Percentiles rank a stretch among this genome's conserved stretches.
Evolutionary conservation across 2,329 filamentous ascomycete genomes (phyloP).

Genomic region (Pseudogymnoascus sp.): DNA sequence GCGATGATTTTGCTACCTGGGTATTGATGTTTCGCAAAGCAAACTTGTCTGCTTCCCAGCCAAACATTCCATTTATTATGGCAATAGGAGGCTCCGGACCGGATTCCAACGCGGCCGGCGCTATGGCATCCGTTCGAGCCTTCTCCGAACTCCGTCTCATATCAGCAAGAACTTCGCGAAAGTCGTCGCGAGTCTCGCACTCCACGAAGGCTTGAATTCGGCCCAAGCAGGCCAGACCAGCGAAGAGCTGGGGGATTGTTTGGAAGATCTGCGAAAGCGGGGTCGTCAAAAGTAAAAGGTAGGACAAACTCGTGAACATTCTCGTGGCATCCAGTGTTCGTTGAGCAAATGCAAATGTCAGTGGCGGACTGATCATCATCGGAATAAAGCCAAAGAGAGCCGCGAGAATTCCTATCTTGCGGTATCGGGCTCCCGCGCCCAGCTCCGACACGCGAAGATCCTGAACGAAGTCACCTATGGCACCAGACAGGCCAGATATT

Average conservation of each 20-base stretch:
- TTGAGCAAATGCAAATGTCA: conserved; percentile 18
- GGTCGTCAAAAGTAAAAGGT: conserved; percentile 18
- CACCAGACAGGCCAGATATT: conserved; percentile 31
- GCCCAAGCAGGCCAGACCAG: conserved; percentile 20
- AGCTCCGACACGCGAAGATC: conserved; percentile 31
- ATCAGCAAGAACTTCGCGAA: conserved; percentile 13
- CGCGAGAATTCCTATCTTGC: background rate
- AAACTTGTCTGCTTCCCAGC: conserved; percentile 23
- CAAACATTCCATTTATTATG: conserved; percentile 22
- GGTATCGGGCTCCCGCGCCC: conserved; percentile 17
- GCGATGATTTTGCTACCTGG: conserved; percentile 14
- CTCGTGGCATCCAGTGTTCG: conserved; percentile 14
- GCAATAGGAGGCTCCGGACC: conserved; percentile 10
- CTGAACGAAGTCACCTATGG: conserved; percentile 29
- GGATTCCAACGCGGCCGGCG: background rate
- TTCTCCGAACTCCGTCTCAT: conserved; percentile 9
- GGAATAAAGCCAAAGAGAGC: conserved; percentile 17
- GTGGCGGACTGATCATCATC: conserved; percentile 13
- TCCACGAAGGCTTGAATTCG: conserved; percentile 23
- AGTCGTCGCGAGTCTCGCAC: conserved; percentile 19
- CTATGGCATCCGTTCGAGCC: background rate
- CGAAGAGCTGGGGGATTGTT: conserved; percentile 16
- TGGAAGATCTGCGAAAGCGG: conserved; percentile 20
- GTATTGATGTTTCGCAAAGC: conserved; percentile 18
- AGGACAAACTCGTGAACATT: conserved; percentile 19